Evolutionary conservation across 306 rosid species (phyloP).

Genomic region (Vigna mungo): DNA sequence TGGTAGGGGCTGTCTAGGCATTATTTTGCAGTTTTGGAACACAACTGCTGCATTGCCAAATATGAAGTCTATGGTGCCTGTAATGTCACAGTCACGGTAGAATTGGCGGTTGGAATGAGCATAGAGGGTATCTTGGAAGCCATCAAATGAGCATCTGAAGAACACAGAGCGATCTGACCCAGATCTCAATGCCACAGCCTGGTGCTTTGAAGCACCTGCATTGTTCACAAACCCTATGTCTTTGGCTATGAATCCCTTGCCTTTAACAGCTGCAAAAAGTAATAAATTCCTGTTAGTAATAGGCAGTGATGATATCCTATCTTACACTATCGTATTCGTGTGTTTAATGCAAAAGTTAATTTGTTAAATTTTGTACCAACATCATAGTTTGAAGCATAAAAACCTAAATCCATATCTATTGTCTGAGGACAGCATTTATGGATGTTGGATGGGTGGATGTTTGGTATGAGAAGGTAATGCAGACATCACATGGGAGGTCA

Average conservation of each 20-base stretch:
- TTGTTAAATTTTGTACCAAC: constrained; percentile 1
- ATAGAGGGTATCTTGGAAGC: constrained; percentile 86
- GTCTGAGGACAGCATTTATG: not conserved
- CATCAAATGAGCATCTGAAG: constrained; percentile 74
- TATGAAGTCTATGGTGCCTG: constrained; percentile 93
- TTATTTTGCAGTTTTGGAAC: constrained; percentile 74
- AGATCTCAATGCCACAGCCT: constrained; percentile 89
- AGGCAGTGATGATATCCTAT: not conserved
- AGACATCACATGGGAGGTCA: constrained; percentile 56
- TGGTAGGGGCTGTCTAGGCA: constrained; percentile 73
- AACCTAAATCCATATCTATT: constrained; percentile 17
- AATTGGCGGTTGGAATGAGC: constrained; percentile 93
- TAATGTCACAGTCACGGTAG: constrained; percentile 82
- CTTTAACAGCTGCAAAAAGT: constrained; percentile 67
- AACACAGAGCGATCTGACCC: constrained; percentile 79
- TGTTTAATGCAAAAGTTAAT: not conserved
- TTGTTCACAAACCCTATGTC: constrained; percentile 75
- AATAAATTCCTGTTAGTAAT: constrained; percentile 34
- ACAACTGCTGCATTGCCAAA: constrained; percentile 86
- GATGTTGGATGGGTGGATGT: not conserved
- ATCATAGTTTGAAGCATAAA: not conserved
- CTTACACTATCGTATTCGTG: not conserved
- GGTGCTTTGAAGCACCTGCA: constrained; percentile 86
- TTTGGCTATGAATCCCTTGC: constrained; percentile 87
- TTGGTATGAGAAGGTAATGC: constrained; percentile 1